Evolutionary conservation across 148 eudicot genomes (phyloP), one percentile per base, ranked within the genome.

Genomic region (Suaeda aralocaspica): DNA sequence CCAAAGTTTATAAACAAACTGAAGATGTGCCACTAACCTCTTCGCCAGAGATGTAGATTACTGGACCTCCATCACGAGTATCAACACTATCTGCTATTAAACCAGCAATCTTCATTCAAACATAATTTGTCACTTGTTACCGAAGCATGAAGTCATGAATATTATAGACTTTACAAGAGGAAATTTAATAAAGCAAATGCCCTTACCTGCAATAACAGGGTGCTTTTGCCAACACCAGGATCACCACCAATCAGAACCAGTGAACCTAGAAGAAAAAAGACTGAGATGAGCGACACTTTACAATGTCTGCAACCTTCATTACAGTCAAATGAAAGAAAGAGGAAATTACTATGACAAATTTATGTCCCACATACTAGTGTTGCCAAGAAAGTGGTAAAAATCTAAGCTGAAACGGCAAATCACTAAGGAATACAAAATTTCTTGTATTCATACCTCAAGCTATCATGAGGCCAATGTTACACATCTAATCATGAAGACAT

Each of bases 221-320:
- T 95, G 76, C 99, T 95, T 82, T 95, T 95, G 68, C 99, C 99
- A 79, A 95, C 96, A 72, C 99, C 99, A 61, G 97, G 99, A 84
- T 95, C 99, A 71, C 99, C 99, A 77, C 99, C 99, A 67, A 95
- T 76, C 82, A 95, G 81, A 67, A 86, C 78, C 78, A 95, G 82
- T 70, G 93, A 95, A 74, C 99, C 99, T 94, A 81, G 12, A 65
- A 46, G 50, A 18, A 66, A 8, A 12, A 56, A 67, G 14, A 67
- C 25, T 66, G 29, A 31, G 52, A n/a, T 42, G 70, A 22, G 51
- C 57, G 0, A 63, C 58, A 64, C 66, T 63, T 57, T 24, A 36
- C 5, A 4, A 36, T 36, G 41, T 8, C 41, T 36, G 41, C 29
- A 59, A 31, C 19, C 56, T 34, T 26, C 19, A 59, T 63, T 16